Evolutionary conservation across 2,329 filamentous ascomycete genomes (phyloP).

Genomic region (Bimuria novae-zelandiae): DNA sequence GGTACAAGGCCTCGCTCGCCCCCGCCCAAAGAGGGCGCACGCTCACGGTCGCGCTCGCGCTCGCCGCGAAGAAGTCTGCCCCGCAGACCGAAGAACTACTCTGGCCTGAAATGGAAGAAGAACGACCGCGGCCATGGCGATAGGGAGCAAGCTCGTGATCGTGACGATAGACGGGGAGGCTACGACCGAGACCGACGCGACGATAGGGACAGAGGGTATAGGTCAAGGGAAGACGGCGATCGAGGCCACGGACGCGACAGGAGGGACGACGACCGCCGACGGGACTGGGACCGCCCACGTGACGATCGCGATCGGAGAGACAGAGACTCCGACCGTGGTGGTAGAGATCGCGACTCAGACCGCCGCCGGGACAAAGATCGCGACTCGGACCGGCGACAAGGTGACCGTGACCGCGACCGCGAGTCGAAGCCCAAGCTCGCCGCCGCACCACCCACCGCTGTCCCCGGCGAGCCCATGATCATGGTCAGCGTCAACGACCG

Average conservation of each 20-base stretch:
- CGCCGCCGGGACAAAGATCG: conserved; percentile 15
- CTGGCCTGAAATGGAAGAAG: conserved; percentile 64
- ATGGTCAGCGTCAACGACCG: conserved; percentile 92
- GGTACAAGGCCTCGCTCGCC: conserved; percentile 18
- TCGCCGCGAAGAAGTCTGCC: conserved; percentile 28
- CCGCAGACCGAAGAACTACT: conserved; percentile 46
- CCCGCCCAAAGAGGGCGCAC: conserved; percentile 13
- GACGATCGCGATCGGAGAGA: conserved; percentile 12
- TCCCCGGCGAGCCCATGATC: conserved; percentile 76
- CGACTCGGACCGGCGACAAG: conserved; percentile 12
- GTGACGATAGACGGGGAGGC: conserved; percentile 3
- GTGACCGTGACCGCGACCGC: conserved; percentile 37
- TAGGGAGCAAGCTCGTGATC: conserved; percentile 48
- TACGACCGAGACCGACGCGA: conserved; percentile 43
- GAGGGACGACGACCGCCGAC: conserved; percentile 11
- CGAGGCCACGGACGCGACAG: conserved; percentile 29
- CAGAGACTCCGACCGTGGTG: neutral
- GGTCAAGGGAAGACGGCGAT: conserved; percentile 46
- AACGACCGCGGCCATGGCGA: conserved; percentile 34
- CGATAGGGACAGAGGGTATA: conserved; percentile 17
- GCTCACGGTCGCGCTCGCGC: conserved; percentile 37
- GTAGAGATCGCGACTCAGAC: conserved; percentile 14
- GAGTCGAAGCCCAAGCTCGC: conserved; percentile 43
- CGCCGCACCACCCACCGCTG: conserved; percentile 28
- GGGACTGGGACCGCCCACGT: conserved; percentile 15